These are phyloP conservation scores for Strobilomyces dryophilus DNA, from an alignment of 768 basidiomycete species.

Conservation along the genomic window DNA sequence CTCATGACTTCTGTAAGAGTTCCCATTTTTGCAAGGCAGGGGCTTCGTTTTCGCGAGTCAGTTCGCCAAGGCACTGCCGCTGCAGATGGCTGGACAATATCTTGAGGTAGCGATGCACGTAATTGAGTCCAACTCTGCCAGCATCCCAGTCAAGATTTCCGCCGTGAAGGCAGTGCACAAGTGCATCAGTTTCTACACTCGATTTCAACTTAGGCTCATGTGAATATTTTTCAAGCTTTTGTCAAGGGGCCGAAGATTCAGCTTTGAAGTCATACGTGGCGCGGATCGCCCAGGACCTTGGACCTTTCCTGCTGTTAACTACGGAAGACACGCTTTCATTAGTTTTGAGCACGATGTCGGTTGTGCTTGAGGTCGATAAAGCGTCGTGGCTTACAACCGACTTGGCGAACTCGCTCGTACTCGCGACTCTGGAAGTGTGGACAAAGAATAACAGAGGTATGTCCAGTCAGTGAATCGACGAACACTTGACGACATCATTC, in stretches of 20 bases:
- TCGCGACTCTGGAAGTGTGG: conserved; percentile 78
- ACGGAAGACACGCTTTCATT: conserved; percentile 88
- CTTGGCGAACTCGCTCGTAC: conserved; percentile 60
- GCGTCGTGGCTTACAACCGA: conserved; percentile 69
- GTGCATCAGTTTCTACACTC: conserved; percentile 43
- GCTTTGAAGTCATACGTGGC: conserved; percentile 61
- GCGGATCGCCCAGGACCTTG: conserved; percentile 74
- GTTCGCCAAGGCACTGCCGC: conserved; percentile 70
- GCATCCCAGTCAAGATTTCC: conserved; percentile 88
- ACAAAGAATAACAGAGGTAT: conserved; percentile 80
- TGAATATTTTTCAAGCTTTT: conserved; percentile 51
- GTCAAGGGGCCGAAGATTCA: conserved; percentile 53
- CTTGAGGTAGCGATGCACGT: conserved; percentile 83
- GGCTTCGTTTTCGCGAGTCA: conserved; percentile 94
- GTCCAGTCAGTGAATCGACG: background rate
- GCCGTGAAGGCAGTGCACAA: conserved; percentile 93
- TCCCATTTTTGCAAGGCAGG: conserved; percentile 91
- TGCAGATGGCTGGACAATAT: conserved; percentile 76
- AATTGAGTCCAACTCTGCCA: conserved; percentile 66
- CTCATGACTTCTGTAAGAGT: conserved; percentile 43
- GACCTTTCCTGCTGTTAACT: conserved; percentile 75
- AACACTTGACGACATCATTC: conserved; percentile 11
- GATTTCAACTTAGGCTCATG: conserved; percentile 1
- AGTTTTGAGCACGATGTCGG: conserved; percentile 80
- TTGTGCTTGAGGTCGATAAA: conserved; percentile 69